Conservation (phyloP, 805 yeast species). For the Suhomyces canberraensis region DNA sequence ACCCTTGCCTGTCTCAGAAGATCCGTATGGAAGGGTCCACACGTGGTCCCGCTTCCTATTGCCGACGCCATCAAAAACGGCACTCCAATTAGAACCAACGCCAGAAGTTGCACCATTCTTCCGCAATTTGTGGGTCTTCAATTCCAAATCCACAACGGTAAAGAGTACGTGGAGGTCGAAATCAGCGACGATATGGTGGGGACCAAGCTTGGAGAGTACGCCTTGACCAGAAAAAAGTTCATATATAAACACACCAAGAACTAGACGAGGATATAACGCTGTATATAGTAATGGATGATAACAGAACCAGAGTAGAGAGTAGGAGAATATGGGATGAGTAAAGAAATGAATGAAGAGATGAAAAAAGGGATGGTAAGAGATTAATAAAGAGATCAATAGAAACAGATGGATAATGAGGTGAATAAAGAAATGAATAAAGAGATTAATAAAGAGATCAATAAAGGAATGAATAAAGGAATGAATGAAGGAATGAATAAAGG, state of each 20-base stretch:
- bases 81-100: slow-evolving; percentile 91
- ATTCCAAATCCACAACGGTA: slow-evolving; percentile 95
- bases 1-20: slow-evolving; percentile 26
- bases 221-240: slow-evolving; percentile 87
- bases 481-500: too few relatives aligned
- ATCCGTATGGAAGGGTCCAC: slow-evolving; percentile 68
- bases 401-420: too few relatives aligned
- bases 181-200: slow-evolving; percentile 97
- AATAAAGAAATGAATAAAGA: too few relatives aligned
- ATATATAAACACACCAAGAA: slow-evolving; percentile 77
- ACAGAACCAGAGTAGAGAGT: too few relatives aligned
- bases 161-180: slow-evolving; percentile 83
- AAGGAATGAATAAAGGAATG: too few relatives aligned
- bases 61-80: slow-evolving; percentile 77
- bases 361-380: too few relatives aligned
- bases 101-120: slow-evolving; percentile 88
- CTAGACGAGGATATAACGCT: too few relatives aligned
- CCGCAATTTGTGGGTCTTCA: slow-evolving; percentile 95
- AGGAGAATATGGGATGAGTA: neutral
- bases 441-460: too few relatives aligned
- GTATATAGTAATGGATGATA: too few relatives aligned
- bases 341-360: neutral
- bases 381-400: too few relatives aligned
- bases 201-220: slow-evolving; percentile 89
- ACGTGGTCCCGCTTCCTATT: slow-evolving; percentile 91